Evolutionary conservation across 1,284 basidiomycete genomes (phyloP).

Genomic region (Rhizoctonia solani): DNA sequence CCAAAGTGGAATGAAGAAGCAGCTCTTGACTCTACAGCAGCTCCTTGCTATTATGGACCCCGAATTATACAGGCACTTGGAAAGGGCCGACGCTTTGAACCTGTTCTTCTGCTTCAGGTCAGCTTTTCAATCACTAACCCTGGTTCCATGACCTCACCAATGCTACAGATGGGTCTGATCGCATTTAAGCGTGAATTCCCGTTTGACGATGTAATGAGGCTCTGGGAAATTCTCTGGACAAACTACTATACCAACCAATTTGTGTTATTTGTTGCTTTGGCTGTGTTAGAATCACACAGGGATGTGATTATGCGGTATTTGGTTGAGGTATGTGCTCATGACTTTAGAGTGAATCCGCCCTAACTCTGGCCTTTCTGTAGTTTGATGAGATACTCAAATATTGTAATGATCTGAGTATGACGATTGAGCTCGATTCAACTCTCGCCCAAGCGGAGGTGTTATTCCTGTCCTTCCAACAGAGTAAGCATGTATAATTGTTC

Average conservation of each 20-base stretch:
- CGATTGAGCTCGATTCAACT: constrained; percentile 89
- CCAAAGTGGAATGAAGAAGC: constrained; percentile 96
- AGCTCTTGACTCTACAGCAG: constrained; percentile 86
- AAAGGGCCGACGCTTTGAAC: constrained; percentile 89
- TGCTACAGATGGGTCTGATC: constrained; percentile 77
- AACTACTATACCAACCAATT: constrained; percentile 87
- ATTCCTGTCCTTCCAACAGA: constrained; percentile 80
- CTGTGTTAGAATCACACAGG: constrained; percentile 90
- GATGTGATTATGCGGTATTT: constrained; percentile 94
- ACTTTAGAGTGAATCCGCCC: constrained; percentile 42
- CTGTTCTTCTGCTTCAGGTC: constrained; percentile 98
- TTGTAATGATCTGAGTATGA: constrained; percentile 91
- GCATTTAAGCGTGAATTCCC: constrained; percentile 95
- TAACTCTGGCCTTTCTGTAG: constrained; percentile 46
- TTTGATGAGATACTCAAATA: constrained; percentile 92
- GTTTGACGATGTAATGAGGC: constrained; percentile 81
- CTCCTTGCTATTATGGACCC: constrained; percentile 93
- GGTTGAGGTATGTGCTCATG: constrained; percentile 65
- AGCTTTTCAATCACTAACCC: constrained; percentile 39
- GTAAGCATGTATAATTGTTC: background rate
- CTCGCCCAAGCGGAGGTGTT: constrained; percentile 93
- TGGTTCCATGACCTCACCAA: background rate
- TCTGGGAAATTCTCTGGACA: constrained; percentile 98
- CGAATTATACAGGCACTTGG: constrained; percentile 85
- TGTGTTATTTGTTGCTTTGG: constrained; percentile 92